A percentile compares a stretch with the other conserved stretches of the same genome.
phyloP scores from a whole-genome alignment of 1,284 basidiomycete genomes.

The Xerocomus nothofagi region DNA sequence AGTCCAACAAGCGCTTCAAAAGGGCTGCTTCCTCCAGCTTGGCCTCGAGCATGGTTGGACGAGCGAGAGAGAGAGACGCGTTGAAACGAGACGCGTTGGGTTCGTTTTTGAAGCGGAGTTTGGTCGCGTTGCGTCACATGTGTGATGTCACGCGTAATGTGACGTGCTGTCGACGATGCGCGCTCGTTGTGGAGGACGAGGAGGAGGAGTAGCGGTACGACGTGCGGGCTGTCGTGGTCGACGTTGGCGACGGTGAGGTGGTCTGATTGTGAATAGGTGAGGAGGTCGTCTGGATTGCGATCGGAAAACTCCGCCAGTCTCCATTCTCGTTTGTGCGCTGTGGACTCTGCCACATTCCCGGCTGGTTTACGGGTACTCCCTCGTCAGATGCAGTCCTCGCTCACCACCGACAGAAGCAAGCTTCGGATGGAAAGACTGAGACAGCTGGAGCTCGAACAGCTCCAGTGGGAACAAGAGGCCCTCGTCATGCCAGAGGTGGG shows the following conservation, averaged over 20 bases:
- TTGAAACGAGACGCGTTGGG: conserved; percentile 24
- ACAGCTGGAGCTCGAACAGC: conserved; percentile 45
- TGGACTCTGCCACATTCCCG: not conserved
- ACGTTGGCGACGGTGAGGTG: not conserved
- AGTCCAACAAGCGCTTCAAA: conserved; percentile 86
- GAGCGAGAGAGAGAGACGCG: conserved; percentile 10
- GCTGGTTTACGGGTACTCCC: conserved; percentile 8
- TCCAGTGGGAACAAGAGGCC: conserved; percentile 50
- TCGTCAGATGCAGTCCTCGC: conserved; percentile 18
- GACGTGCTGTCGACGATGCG: conserved; percentile 16
- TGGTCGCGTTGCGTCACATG: conserved; percentile 33
- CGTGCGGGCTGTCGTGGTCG: not conserved
- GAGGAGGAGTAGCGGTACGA: not conserved
- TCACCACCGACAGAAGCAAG: conserved; percentile 25
- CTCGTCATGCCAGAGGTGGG: conserved; percentile 51
- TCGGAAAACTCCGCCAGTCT: conserved; percentile 12
- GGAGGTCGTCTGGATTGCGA: conserved; percentile 5
- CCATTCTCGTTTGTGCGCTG: not conserved
- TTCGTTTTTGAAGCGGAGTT: conserved; percentile 37
- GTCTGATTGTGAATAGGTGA: conserved; percentile 2
- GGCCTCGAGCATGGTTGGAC: conserved; percentile 80
- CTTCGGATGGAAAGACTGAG: conserved; percentile 34
- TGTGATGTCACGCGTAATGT: conserved; percentile 31
- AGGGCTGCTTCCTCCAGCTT: conserved; percentile 80
- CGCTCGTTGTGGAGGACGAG: conserved; percentile 7